Conservation (phyloP, 2,329 filamentous ascomycete species). For the Colletotrichum orbiculare region DNA sequence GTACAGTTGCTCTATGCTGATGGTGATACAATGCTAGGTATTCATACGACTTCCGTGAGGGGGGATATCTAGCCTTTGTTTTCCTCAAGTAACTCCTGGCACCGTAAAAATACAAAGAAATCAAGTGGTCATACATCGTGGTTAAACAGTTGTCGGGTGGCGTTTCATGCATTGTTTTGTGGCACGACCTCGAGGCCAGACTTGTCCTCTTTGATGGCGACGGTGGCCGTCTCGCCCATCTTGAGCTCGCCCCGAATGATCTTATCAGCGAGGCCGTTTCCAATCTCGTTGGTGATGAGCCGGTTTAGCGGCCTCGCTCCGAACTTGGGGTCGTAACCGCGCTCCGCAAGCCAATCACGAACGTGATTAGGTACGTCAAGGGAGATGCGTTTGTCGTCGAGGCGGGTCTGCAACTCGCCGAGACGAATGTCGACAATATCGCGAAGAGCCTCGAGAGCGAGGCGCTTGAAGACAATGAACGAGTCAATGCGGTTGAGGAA, state of each 20-base stretch:
- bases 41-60: slow-evolving; percentile 11
- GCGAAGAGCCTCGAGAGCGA: slow-evolving; percentile 80
- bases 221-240: slow-evolving; percentile 77
- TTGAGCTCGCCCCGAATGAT: slow-evolving; percentile 89
- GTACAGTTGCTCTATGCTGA: background rate
- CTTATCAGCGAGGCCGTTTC: slow-evolving; percentile 88
- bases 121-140: slow-evolving; percentile 10
- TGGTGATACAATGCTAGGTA: slow-evolving; percentile 1
- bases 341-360: slow-evolving; percentile 87
- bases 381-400: slow-evolving; percentile 86
- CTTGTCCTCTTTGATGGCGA: slow-evolving; percentile 73
- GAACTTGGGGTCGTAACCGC: slow-evolving; percentile 91
- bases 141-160: background rate
- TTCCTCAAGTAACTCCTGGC: background rate
- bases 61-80: slow-evolving; percentile 5
- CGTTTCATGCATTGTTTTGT: slow-evolving; percentile 4
- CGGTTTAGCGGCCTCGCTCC: slow-evolving; percentile 92
- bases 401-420: slow-evolving; percentile 81
- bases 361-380: slow-evolving; percentile 78
- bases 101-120: background rate
- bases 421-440: slow-evolving; percentile 96
- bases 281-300: slow-evolving; percentile 89
- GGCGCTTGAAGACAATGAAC: slow-evolving; percentile 94
- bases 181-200: slow-evolving; percentile 64
- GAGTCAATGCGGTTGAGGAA: slow-evolving; percentile 97